Conservation (phyloP, 305 asterid genomes). For the Solanum aculeatissimum region DNA sequence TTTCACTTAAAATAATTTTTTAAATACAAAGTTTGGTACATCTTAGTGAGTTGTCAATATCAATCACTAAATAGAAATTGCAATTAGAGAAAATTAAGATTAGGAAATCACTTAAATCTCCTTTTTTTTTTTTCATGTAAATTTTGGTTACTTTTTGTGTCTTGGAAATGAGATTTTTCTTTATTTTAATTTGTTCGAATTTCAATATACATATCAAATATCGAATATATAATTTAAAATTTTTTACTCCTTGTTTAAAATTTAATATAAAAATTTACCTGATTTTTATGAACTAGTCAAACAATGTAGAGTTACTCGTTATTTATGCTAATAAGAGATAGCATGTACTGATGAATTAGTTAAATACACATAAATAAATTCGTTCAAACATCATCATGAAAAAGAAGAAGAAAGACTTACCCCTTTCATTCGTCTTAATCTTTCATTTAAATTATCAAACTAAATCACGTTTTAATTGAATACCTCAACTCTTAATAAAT, state of each 20-base stretch:
- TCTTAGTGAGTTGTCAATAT: neutral
- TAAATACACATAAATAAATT: neutral
- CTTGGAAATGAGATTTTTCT: neutral
- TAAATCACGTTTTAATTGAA: neutral
- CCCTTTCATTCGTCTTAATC: neutral
- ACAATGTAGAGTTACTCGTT: neutral
- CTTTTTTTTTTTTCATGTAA: neutral
- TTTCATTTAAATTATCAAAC: neutral
- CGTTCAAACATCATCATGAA: neutral
- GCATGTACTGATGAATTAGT: fast-evolving
- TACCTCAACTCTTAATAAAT: neutral
- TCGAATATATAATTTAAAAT: too few relatives aligned
- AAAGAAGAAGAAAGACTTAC: neutral
- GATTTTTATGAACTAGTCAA: neutral
- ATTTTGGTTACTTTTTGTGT: neutral
- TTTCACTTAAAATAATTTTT: neutral
- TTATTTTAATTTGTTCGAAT: neutral
- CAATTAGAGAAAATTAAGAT: neutral
- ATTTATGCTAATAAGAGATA: neutral
- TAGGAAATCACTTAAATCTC: neutral
- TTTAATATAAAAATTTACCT: neutral
- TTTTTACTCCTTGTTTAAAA: neutral
- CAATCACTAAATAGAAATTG: neutral
- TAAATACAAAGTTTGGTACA: neutral
- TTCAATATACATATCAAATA: neutral